These are phyloP conservation scores for Talaromyces sp. DNA, from an alignment of 2,329 filamentous ascomycete species.

Conservation along the genomic window DNA sequence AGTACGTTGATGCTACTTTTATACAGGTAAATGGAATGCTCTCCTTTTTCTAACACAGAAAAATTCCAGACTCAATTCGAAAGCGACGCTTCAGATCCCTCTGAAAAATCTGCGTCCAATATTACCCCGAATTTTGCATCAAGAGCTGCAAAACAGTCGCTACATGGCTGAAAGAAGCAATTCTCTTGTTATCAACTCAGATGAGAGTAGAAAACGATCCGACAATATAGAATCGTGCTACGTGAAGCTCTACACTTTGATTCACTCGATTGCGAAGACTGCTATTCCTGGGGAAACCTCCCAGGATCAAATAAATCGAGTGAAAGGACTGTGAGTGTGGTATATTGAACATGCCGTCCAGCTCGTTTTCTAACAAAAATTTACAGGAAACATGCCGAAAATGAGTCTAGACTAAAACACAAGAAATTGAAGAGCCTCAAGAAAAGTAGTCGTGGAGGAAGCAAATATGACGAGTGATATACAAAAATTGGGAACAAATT, in stretches of 20 bases:
- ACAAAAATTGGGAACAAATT: conserved; percentile 9
- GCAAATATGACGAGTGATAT: conserved; percentile 29
- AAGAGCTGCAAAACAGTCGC: conserved; percentile 47
- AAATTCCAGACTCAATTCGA: conserved; percentile 55
- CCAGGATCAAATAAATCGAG: conserved; percentile 49
- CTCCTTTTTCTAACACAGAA: not conserved
- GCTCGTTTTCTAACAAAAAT: conserved; percentile 10
- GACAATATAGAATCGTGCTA: conserved; percentile 58
- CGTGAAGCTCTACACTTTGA: conserved; percentile 51
- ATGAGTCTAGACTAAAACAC: conserved; percentile 51
- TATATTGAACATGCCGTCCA: not conserved
- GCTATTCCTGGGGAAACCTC: conserved; percentile 58
- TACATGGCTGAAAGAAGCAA: conserved; percentile 52
- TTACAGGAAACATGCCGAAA: conserved; percentile 52
- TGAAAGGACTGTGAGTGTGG: conserved; percentile 47
- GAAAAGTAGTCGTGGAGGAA: conserved; percentile 51
- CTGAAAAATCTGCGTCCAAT: conserved; percentile 48
- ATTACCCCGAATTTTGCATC: conserved; percentile 52
- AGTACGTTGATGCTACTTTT: conserved; percentile 40
- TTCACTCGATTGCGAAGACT: conserved; percentile 47
- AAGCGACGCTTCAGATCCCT: conserved; percentile 58
- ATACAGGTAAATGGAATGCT: not conserved
- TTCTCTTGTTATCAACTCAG: conserved; percentile 57
- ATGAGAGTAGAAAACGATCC: conserved; percentile 58
- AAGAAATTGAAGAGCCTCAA: conserved; percentile 61